A percentile compares a stretch with the other conserved stretches of the same genome.
phyloP scores from a whole-genome alignment of 2,329 filamentous ascomycete species.

The Cercospora sesami region DNA sequence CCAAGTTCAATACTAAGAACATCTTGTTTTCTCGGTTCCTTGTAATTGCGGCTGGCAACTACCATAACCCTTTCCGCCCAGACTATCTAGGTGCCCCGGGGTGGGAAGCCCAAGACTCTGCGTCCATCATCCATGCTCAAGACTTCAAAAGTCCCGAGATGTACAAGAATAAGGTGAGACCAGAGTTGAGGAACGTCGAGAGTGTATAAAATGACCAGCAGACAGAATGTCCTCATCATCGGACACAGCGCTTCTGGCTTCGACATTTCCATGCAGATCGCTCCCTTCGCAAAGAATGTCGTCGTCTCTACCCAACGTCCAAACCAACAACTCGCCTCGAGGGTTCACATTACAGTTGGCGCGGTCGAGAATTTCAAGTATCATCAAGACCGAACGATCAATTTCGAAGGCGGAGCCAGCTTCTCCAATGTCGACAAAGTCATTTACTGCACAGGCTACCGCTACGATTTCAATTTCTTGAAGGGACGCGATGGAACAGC shows the following conservation, averaged over 20 bases:
- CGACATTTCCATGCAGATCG: slow-evolving; percentile 19
- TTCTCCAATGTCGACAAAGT: slow-evolving; percentile 12
- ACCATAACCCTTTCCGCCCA: slow-evolving; percentile 12
- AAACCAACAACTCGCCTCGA: background rate
- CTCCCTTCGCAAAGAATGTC: background rate
- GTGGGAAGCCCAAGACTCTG: background rate
- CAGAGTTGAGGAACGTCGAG: background rate
- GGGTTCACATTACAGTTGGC: background rate
- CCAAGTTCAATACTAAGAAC: background rate
- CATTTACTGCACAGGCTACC: slow-evolving; percentile 23
- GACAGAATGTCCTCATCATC: slow-evolving; percentile 20
- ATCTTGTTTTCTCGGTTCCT: slow-evolving; percentile 12
- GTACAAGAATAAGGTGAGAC: slow-evolving; percentile 13
- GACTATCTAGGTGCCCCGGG: background rate
- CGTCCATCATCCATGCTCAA: slow-evolving; percentile 4
- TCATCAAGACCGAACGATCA: background rate
- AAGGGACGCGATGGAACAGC: background rate
- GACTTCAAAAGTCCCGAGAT: background rate
- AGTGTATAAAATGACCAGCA: background rate
- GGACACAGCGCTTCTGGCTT: slow-evolving; percentile 20
- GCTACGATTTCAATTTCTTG: slow-evolving; percentile 19
- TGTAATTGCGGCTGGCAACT: slow-evolving; percentile 15
- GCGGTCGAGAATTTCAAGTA: slow-evolving; percentile 5
- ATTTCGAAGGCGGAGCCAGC: slow-evolving; percentile 2
- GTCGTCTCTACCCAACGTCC: slow-evolving; percentile 10